Base-by-base conservation (phyloP, 140 eudicot genomes). In the Cichorium intybus region DNA sequence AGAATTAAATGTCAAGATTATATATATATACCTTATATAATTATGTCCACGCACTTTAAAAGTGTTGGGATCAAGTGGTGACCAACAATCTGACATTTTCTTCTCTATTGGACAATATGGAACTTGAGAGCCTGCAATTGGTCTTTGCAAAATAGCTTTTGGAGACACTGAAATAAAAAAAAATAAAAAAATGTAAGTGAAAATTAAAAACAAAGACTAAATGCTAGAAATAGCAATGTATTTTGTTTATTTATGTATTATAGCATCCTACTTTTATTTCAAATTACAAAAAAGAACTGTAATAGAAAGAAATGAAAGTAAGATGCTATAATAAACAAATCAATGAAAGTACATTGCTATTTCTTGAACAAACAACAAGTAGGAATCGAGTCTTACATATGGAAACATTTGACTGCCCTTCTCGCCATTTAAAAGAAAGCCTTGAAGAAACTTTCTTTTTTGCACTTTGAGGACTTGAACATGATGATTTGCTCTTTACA, bases 61-160 rank as follows among this genome's bases (percentile, higher is more conserved):
- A 58, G 82, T 78, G 73, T 80, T 86, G 33, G 99, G 91, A 55
- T 86, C 89, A 60, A 94, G 72, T 17, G 71, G 81, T 53, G 99
- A 88, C 99, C 99, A 94, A 68, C 79, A 67, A 66, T 82, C 94
- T 4, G 87, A 46, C 81, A 89, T 74, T 76, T 77, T 89, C 84
- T 89, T 89, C 59, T 89, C 95, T 10, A 81, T 64, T 31, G 95
- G 95, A 66, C 87, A 84, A 75, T 41, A 78, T 24, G 85, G 82
- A 73, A 94, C 82, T 68, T 89, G 99, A 48, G 97, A 84, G 33
- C 99, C 99, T 46, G 97, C 99, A 73, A 82, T 76, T 4, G 99
- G 99, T 73, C 95, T 86, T 66, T 75, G 90, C 67, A 89, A 69
- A 68, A 81, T 71, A 62, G 85, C 79, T 80, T 69, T 89, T 58